A percentile compares a stretch with the other conserved stretches of the same genome.
These are phyloP conservation scores for Jaltomata sinuosa DNA, from an alignment of 257 asterid genomes.

Conservation along the genomic window DNA sequence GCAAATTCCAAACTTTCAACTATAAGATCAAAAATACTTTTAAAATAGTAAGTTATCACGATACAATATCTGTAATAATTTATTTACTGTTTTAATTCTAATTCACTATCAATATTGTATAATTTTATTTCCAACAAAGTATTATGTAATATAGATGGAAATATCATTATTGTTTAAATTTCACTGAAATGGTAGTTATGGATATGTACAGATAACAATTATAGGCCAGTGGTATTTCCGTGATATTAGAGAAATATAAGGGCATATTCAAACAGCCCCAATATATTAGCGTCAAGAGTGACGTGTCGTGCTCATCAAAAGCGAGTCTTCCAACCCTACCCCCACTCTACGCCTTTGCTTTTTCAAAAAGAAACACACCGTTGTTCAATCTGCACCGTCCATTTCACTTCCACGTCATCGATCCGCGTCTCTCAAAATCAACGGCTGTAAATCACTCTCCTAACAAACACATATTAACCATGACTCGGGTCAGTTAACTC, in stretches of 20 bases:
- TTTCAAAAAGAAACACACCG: slow-evolving; percentile 58
- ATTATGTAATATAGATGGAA: background rate
- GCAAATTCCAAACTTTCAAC: no score
- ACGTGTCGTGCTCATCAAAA: background rate
- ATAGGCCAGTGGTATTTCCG: background rate
- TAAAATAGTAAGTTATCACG: no score
- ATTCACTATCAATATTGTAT: background rate
- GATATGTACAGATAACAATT: background rate
- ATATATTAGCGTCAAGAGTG: background rate
- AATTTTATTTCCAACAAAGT: background rate
- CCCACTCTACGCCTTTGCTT: no score
- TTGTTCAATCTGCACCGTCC: slow-evolving; percentile 34
- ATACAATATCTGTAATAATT: no score
- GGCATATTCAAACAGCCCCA: background rate
- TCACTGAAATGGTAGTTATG: background rate
- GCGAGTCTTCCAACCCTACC: no score
- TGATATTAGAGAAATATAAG: background rate
- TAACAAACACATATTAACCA: slow-evolving; percentile 20
- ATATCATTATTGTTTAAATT: background rate
- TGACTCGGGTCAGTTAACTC: slow-evolving; percentile 25
- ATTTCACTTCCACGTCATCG: slow-evolving; percentile 40
- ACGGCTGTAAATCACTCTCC: slow-evolving; percentile 17
- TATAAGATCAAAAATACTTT: no score
- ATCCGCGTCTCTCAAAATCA: slow-evolving; percentile 30
- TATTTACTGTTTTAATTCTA: background rate